These are phyloP conservation scores for Pseudopediastrum boryanum DNA, from an alignment of 139 green algal species.

Conservation along the genomic window DNA sequence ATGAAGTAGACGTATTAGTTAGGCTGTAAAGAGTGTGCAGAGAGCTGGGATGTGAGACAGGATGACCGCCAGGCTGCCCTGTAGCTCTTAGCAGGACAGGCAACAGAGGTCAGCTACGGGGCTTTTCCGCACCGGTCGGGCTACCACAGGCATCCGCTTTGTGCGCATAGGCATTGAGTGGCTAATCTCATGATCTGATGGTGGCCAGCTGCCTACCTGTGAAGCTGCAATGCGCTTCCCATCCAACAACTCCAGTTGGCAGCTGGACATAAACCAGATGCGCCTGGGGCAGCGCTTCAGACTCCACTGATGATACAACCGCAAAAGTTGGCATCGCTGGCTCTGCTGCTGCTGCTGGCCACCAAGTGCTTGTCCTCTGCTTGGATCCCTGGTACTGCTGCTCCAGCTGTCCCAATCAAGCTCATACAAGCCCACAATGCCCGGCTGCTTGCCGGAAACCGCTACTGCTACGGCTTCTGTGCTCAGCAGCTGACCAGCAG, in stretches of 20 bases:
- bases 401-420: background rate
- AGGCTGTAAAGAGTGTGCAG: too few relatives aligned
- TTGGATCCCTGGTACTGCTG: too few relatives aligned
- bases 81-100: too few relatives aligned
- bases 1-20: too few relatives aligned
- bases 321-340: background rate
- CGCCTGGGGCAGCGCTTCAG: background rate
- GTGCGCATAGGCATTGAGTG: too few relatives aligned
- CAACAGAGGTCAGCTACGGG: too few relatives aligned
- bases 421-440: conserved; percentile 10
- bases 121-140: too few relatives aligned
- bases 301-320: conserved; percentile 31
- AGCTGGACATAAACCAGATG: conserved; percentile 10
- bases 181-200: too few relatives aligned
- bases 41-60: too few relatives aligned
- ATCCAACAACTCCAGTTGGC: background rate
- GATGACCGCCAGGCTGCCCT: too few relatives aligned
- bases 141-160: too few relatives aligned
- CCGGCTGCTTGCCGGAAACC: conserved; percentile 19
- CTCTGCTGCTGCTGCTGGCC: conserved; percentile 8
- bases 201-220: conserved; percentile 1
- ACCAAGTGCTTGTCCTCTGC: background rate
- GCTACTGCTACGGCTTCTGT: conserved; percentile 20
- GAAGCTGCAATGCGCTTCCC: conserved; percentile 8
- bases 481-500: background rate